Conservation (phyloP, 768 basidiomycete species). For the Tulasnella sp. region DNA sequence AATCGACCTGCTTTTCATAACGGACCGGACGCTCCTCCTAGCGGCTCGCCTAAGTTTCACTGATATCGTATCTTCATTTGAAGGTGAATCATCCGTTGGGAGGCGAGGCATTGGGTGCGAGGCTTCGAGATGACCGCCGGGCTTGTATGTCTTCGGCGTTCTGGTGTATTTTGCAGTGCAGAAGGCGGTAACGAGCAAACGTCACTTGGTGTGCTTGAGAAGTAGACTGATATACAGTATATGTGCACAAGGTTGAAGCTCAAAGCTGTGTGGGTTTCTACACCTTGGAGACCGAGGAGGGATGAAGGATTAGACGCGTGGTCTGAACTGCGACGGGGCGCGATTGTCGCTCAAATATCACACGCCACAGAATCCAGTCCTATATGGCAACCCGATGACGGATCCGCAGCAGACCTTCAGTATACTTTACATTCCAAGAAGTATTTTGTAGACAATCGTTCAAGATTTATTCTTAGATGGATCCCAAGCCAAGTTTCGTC, state of each 20-base stretch:
- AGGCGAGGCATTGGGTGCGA: not conserved
- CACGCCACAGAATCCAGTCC: not conserved
- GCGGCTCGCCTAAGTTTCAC: not conserved
- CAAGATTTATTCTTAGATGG: conserved; percentile 41
- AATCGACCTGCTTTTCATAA: conserved; percentile 29
- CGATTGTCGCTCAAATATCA: not conserved
- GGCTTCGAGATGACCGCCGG: not conserved
- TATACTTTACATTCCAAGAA: not conserved
- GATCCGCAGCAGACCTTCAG: not conserved
- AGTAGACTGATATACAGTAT: not conserved
- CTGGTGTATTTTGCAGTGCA: not conserved
- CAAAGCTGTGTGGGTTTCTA: not conserved
- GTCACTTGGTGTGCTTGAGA: not conserved
- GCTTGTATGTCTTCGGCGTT: not conserved
- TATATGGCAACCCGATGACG: not conserved
- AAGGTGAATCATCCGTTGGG: not conserved
- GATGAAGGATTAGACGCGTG: not conserved
- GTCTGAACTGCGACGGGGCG: not conserved
- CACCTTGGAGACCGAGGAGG: not conserved
- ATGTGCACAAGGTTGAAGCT: not conserved
- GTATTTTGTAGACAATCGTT: not conserved
- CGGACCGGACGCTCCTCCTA: conserved; percentile 7
- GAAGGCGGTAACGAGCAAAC: not conserved
- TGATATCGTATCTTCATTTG: not conserved
- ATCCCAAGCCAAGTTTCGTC: conserved; percentile 83